Conservation (phyloP, 73 alveolate species). For the Paramecium biaurelia region DNA sequence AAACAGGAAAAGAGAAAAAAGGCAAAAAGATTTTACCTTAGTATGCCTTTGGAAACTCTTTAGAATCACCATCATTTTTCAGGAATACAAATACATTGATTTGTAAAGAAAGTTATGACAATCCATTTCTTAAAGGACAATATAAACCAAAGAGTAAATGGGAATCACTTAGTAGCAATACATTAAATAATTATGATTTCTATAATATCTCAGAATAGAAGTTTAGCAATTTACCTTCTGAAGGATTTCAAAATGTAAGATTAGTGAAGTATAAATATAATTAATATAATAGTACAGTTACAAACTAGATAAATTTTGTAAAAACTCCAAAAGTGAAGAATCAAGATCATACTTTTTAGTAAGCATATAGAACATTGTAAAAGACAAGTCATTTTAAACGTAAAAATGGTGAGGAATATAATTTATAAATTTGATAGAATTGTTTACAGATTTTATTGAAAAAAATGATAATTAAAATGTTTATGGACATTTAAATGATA, state of each 20-base stretch:
- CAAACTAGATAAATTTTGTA: not conserved
- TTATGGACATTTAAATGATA: slow-evolving; percentile 47
- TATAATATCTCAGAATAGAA: slow-evolving; percentile 15
- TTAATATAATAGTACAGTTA: not conserved
- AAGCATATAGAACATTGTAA: slow-evolving; percentile 9
- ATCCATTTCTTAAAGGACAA: not conserved
- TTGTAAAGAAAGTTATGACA: slow-evolving; percentile 23
- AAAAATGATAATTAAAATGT: slow-evolving; percentile 50
- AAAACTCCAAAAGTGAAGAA: not conserved
- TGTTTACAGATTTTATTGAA: slow-evolving; percentile 58
- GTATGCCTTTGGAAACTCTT: slow-evolving; percentile 22
- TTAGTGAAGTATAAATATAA: not conserved
- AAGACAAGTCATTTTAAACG: not conserved
- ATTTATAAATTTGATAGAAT: not conserved
- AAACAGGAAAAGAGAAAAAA: not conserved
- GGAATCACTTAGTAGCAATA: slow-evolving; percentile 23
- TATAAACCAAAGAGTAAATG: not conserved
- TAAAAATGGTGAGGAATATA: not conserved
- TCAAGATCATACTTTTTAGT: not conserved
- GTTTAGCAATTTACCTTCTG: not conserved
- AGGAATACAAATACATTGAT: not conserved
- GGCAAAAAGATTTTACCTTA: slow-evolving; percentile 28
- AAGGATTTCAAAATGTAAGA: not conserved
- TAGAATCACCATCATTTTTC: slow-evolving; percentile 17
- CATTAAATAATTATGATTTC: slow-evolving; percentile 24